Percentiles rank a stretch among this genome's conserved stretches.
Conservation (phyloP, 192 early-diverging fungal genomes). For the Thamnidium elegans region DNA sequence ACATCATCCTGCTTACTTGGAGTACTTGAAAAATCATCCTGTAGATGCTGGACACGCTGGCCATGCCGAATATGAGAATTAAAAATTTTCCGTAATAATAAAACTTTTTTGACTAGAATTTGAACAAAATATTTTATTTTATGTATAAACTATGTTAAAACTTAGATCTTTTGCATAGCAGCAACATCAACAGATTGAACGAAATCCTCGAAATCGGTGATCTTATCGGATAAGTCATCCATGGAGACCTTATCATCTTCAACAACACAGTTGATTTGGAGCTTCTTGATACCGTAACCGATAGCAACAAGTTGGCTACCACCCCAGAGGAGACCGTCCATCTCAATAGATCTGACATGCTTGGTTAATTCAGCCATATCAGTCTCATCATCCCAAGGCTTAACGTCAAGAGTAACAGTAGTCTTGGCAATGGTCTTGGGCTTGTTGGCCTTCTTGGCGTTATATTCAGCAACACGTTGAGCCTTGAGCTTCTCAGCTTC, state of each 20-base stretch:
- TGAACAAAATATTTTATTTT: too few species aligned
- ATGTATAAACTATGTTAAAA: neutral
- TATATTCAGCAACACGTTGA: slow-evolving; percentile 87
- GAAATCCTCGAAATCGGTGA: slow-evolving; percentile 77
- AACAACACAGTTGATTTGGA: slow-evolving; percentile 88
- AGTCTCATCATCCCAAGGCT: slow-evolving; percentile 99
- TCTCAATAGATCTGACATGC: slow-evolving; percentile 67
- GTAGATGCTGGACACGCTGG: slow-evolving; percentile 20
- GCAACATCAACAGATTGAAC: slow-evolving; percentile 91
- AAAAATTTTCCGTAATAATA: too few species aligned
- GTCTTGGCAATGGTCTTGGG: slow-evolving; percentile 90
- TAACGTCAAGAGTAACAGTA: slow-evolving; percentile 87
- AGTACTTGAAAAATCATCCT: slow-evolving; percentile 21
- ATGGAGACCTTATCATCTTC: slow-evolving; percentile 90
- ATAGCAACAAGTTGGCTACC: slow-evolving; percentile 72
- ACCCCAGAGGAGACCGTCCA: slow-evolving; percentile 94
- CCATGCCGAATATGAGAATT: slow-evolving; percentile 24
- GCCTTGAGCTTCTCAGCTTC: slow-evolving; percentile 87
- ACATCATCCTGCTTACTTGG: slow-evolving; percentile 22
- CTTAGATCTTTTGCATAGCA: slow-evolving; percentile 88
- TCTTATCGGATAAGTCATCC: slow-evolving; percentile 82
- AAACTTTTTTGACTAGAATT: too few species aligned
- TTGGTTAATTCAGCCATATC: slow-evolving; percentile 75
- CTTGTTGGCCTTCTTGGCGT: slow-evolving; percentile 87
- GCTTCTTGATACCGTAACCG: slow-evolving; percentile 96